Percentiles rank a stretch among this genome's conserved stretches.
phyloP scores from a whole-genome alignment of 257 asterid genomes.

The Cinchona pubescens region DNA sequence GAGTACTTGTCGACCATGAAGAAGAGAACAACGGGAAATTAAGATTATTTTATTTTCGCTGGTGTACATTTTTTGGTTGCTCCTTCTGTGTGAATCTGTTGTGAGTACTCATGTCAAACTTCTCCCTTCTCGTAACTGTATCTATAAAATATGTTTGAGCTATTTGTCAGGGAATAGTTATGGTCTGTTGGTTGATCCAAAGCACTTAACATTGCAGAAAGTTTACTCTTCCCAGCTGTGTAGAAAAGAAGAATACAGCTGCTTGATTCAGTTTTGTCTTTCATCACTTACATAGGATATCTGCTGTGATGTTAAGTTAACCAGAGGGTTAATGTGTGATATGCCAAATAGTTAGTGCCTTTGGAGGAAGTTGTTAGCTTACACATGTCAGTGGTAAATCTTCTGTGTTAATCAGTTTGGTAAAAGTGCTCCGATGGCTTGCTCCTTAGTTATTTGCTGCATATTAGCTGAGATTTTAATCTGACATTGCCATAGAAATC shows the following conservation, averaged over 20 bases:
- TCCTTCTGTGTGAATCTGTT: conserved; percentile 4
- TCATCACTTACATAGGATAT: background rate
- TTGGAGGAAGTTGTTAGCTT: background rate
- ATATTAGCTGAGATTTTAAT: background rate
- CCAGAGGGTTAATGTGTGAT: background rate
- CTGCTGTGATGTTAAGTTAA: background rate
- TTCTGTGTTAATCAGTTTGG: background rate
- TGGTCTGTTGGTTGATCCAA: background rate
- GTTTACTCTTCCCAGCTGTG: background rate
- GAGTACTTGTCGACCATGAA: conserved; percentile 2
- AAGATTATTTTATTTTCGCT: conserved; percentile 7
- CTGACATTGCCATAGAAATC: background rate
- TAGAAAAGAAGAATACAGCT: conserved; percentile 6
- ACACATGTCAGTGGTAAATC: background rate
- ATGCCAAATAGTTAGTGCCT: background rate
- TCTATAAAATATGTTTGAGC: background rate
- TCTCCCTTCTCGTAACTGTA: background rate
- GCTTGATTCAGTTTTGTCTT: background rate
- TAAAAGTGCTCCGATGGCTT: background rate
- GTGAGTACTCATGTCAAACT: background rate
- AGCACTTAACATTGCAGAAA: background rate
- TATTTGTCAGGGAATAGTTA: background rate
- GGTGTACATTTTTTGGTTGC: conserved; percentile 9
- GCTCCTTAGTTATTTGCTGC: background rate
- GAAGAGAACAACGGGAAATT: conserved; percentile 4